Evolutionary conservation across 352 stramenopile genomes (phyloP).

Genomic region (Achlya hypogyna): DNA sequence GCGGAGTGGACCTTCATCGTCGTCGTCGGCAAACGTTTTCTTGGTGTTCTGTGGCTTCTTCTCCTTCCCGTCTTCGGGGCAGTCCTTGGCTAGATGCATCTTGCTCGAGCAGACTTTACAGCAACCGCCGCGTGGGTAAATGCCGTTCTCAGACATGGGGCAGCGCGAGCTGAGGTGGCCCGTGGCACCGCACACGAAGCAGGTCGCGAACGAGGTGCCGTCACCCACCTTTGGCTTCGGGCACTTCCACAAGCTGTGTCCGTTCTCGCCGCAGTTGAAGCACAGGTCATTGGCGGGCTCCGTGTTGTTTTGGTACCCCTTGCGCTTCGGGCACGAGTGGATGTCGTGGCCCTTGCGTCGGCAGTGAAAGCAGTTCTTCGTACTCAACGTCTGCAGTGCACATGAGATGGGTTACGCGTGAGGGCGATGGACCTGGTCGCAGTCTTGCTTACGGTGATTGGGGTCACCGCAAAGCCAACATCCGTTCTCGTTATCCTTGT

Average conservation of each 20-base stretch:
- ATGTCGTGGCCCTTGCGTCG: slow-evolving; percentile 71
- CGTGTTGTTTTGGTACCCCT: slow-evolving; percentile 19
- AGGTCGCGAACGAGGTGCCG: slow-evolving; percentile 64
- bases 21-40: slow-evolving; percentile 54
- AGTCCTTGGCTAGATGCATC: slow-evolving; percentile 76
- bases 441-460: slow-evolving; percentile 73
- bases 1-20: slow-evolving; percentile 29
- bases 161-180: slow-evolving; percentile 83
- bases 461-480: slow-evolving; percentile 69
- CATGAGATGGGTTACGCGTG: slow-evolving; percentile 28
- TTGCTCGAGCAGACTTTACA: slow-evolving; percentile 84
- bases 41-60: slow-evolving; percentile 64
- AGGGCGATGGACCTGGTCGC: slow-evolving; percentile 10
- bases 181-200: slow-evolving; percentile 81
- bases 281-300: slow-evolving; percentile 38
- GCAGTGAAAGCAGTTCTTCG: slow-evolving; percentile 80
- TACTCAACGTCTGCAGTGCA: slow-evolving; percentile 45
- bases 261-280: slow-evolving; percentile 76
- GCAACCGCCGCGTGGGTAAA: slow-evolving; percentile 84
- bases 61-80: slow-evolving; percentile 54
- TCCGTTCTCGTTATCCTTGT: slow-evolving; percentile 28
- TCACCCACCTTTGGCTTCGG: slow-evolving; percentile 47
- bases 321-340: slow-evolving; percentile 59
- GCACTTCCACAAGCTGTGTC: slow-evolving; percentile 71
- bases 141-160: slow-evolving; percentile 74